These are phyloP conservation scores for Moringa oleifera DNA, from an alignment of 345 rosid genomes.

Conservation along the genomic window DNA sequence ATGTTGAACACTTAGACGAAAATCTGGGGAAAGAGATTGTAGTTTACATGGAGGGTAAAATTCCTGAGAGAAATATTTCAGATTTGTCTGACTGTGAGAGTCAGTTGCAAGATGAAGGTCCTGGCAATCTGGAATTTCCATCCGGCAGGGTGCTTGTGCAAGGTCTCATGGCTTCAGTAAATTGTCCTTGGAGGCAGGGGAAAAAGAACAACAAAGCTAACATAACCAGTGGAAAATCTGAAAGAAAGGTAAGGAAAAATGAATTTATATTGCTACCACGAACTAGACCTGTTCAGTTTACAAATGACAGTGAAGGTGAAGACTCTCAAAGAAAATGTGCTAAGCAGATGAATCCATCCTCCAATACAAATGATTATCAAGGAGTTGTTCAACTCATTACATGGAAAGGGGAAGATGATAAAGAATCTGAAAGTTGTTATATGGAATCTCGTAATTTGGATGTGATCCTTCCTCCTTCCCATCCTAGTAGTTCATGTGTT, in stretches of 20 bases:
- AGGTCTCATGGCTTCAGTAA: slow-evolving; percentile 30
- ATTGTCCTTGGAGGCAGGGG: slow-evolving; percentile 22
- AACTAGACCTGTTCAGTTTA: slow-evolving; percentile 11
- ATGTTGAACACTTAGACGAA: slow-evolving; percentile 17
- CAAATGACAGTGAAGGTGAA: slow-evolving; percentile 15
- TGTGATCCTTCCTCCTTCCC: slow-evolving; percentile 51
- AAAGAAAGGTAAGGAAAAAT: slow-evolving; percentile 32
- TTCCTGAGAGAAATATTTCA: slow-evolving; percentile 12
- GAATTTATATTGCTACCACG: slow-evolving; percentile 13
- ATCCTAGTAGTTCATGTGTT: slow-evolving; percentile 18
- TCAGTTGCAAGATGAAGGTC: slow-evolving; percentile 12
- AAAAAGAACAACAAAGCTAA: slow-evolving; percentile 13
- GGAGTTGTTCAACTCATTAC: slow-evolving; percentile 6
- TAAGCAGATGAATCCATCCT: slow-evolving; percentile 14
- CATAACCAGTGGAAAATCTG: slow-evolving; percentile 14
- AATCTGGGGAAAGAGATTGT: slow-evolving; percentile 19
- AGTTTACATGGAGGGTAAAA: slow-evolving; percentile 5
- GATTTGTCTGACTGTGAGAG: slow-evolving; percentile 12
- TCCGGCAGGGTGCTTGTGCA: slow-evolving; percentile 18
- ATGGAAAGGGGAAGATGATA: slow-evolving; percentile 16
- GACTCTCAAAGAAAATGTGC: slow-evolving; percentile 10
- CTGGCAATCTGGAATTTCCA: slow-evolving; percentile 5
- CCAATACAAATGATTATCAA: slow-evolving; percentile 8
- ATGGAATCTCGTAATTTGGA: slow-evolving; percentile 11
- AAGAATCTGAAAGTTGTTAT: slow-evolving; percentile 9